Evolutionary conservation across 306 rosid species (phyloP), one percentile per base, ranked within the genome.

Genomic region (Amphicarpaea edgeworthii): DNA sequence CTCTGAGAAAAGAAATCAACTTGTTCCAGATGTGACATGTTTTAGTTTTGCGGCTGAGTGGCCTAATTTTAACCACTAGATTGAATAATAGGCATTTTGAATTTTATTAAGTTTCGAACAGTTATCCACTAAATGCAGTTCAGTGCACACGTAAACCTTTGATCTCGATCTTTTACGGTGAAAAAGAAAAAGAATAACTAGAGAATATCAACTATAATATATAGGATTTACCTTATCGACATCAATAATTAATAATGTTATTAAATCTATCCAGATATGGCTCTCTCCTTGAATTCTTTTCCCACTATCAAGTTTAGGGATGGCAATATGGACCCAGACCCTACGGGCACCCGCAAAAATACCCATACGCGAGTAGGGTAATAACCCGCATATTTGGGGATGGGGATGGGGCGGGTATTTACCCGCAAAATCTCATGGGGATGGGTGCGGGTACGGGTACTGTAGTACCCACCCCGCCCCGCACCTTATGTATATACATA

Each of bases 1-100:
- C 49, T 12, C 1, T 38, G 38, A 17, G 24, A 62, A 62, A 32
- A 34, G 68, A 3, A n/a, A 63, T 63, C 16, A 37, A 63, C 16
- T 38, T 38, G 50, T 20, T n/a, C 6, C 11, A 64, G 34, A 64
- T 40, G 34, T 41, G 70, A 65, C 34, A 23, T 7, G 55, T 7
- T 67, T 45, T 14, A 7, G 23, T 7, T 30, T 61, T 30, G 67
- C 34, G 55, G 40, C 57, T n/a, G 51, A 41, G 54, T 9, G 38
- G 15, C 72, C 23, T 14, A 67, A 67, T 67, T 43, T 23, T 1
- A 67, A 67, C 72, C 7, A 23, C 7, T 32, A 65, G 14, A 16
- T 46, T 8, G 16, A 68, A 47, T 28, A n/a, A 47, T 15, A 69
- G 12, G 32, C 30, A 0, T 49, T 30, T 37, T 63, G 9, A 65